Conservation (phyloP, 2,329 filamentous ascomycete species). For the Diaporthe sp. region DNA sequence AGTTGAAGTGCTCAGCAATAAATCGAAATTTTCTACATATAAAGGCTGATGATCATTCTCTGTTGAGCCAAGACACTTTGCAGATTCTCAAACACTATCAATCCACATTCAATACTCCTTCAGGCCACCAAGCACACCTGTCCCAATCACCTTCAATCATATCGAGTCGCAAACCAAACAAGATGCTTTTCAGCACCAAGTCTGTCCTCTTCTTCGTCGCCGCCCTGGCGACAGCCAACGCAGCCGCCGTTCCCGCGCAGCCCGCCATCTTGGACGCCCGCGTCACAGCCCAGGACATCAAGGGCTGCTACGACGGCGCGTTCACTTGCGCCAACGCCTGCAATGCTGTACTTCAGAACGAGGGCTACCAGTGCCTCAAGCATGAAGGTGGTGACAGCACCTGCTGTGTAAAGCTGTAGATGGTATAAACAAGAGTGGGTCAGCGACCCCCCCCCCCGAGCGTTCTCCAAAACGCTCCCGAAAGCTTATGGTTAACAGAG, state of each 20-base stretch:
- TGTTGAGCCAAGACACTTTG: neutral
- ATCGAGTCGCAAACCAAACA: neutral
- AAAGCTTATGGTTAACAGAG: neutral
- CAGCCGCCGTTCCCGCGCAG: neutral
- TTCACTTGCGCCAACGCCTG: slow-evolving; percentile 7
- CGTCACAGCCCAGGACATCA: neutral
- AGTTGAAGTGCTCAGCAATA: neutral
- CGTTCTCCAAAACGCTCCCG: neutral
- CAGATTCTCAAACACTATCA: neutral
- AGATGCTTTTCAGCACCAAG: slow-evolving; percentile 11
- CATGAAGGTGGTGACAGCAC: neutral
- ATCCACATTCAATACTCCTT: neutral
- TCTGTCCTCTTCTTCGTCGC: neutral
- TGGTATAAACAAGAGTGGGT: neutral
- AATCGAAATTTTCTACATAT: neutral
- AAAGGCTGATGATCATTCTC: neutral
- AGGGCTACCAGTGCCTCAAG: slow-evolving; percentile 4
- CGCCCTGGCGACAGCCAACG: slow-evolving; percentile 4
- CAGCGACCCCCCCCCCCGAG: no score
- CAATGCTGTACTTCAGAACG: neutral
- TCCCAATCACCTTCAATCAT: neutral
- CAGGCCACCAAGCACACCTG: neutral
- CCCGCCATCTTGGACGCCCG: neutral
- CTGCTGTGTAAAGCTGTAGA: slow-evolving; percentile 12
- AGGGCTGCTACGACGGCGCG: neutral